Evolutionary conservation across 1,139 yeast species (phyloP), one percentile per base, ranked within the genome.

Genomic region (Pichia sp.): DNA sequence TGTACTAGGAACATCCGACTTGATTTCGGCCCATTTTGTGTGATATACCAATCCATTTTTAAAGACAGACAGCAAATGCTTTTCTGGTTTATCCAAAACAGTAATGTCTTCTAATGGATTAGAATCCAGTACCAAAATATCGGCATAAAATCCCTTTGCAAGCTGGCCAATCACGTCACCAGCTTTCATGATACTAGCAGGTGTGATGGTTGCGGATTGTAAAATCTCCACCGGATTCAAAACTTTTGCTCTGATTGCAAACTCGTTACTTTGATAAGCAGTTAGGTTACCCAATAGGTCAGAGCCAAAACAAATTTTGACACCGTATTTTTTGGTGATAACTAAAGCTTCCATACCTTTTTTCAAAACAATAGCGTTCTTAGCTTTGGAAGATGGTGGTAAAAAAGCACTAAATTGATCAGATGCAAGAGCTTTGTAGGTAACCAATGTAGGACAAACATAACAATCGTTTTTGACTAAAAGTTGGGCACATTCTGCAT

Each of bases 221-320:
- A 66, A 56, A 29, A 64, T 58, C 30, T 66, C 68, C 7, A 59
- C 58, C 4, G 68, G 45, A 13, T 45, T 51, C 29, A 65, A 56
- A 8, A 64, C 61, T 47, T 64, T 64, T 6, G 57, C 54, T 47
- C 68, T 59, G 36, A 65, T 52, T 42, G 60, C 61, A 47, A 66
- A 65, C 54, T 66, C 68, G 44, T 61, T 66, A 2, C 65, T 65
- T 57, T 65, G 68, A 51, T 66, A 66, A 5, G 64, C 66, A 8
- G 54, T 55, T 50, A 65, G 58, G 30, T 63, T 58, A 5, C 67
- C 68, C 16, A 66, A 50, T 29, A 65, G 57, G 45, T 66, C 69
- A 10, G 67, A 61, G 1, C 69, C 69, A 54, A 50, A 64, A 51
- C 68, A 65, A 5, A 63, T 49, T 48, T 62, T 66, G 7, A 65